Percentiles rank a stretch among this genome's conserved stretches.
phyloP scores from a whole-genome alignment of 2,329 filamentous ascomycete genomes.

The Phialophora chinensis region DNA sequence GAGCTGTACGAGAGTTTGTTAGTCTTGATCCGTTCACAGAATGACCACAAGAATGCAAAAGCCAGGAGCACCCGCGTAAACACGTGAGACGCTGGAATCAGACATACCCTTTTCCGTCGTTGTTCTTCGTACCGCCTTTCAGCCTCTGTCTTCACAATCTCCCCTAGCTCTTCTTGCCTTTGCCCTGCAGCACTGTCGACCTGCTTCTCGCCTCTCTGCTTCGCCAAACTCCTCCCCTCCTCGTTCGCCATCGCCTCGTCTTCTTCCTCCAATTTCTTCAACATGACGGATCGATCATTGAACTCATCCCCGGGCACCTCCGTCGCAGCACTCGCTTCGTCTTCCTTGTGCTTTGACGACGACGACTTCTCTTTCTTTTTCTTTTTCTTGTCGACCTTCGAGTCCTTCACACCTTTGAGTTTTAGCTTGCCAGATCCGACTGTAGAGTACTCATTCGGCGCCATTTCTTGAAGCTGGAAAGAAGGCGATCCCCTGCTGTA shows the following conservation, averaged over 20 bases:
- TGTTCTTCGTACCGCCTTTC: constrained; percentile 82
- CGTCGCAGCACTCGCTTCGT: neutral
- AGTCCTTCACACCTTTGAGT: constrained; percentile 74
- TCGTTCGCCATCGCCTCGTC: constrained; percentile 40
- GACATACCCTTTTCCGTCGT: constrained; percentile 75
- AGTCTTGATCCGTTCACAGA: neutral
- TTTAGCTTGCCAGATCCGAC: constrained; percentile 70
- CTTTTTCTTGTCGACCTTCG: constrained; percentile 56
- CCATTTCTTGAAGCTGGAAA: constrained; percentile 12
- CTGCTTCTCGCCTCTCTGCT: neutral
- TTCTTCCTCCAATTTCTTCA: constrained; percentile 36
- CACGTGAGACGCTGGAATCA: neutral
- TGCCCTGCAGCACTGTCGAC: neutral
- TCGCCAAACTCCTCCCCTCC: constrained; percentile 16
- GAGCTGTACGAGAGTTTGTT: constrained; percentile 59
- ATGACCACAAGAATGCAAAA: neutral
- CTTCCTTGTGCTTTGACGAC: constrained; percentile 31
- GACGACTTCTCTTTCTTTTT: constrained; percentile 57
- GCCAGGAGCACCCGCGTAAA: neutral
- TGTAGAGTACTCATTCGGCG: constrained; percentile 29
- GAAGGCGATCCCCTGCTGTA: neutral
- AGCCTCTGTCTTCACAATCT: constrained; percentile 76
- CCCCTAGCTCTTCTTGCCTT: constrained; percentile 43
- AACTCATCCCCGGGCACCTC: constrained; percentile 16
- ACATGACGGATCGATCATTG: constrained; percentile 37